Evolutionary conservation across 176 grass and related monocot genomes (phyloP).

Genomic region (Metroxylon sagu): DNA sequence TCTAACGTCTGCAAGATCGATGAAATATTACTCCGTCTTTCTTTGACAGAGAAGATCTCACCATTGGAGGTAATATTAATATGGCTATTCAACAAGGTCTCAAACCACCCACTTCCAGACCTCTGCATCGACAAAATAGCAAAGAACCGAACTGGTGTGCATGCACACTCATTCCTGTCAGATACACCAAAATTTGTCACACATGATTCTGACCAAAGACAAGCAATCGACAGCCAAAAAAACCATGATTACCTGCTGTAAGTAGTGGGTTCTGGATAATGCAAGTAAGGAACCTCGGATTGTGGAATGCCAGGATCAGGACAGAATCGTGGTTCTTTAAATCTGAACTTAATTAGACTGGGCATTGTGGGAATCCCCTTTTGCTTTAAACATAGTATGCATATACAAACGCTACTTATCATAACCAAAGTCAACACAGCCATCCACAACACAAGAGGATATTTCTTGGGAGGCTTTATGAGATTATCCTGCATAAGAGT

Average conservation of each 20-base stretch:
- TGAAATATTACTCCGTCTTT: conserved; percentile 59
- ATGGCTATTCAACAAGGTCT: conserved; percentile 94
- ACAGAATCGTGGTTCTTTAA: conserved; percentile 33
- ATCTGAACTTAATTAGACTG: conserved; percentile 44
- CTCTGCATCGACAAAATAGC: conserved; percentile 98
- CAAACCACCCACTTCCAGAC: conserved; percentile 89
- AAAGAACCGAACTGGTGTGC: conserved; percentile 80
- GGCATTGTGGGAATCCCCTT: conserved; percentile 52
- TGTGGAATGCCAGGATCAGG: conserved; percentile 34
- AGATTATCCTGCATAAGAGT: conserved; percentile 36
- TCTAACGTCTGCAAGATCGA: conserved; percentile 55
- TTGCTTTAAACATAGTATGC: conserved; percentile 62
- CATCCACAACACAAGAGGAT: conserved; percentile 53
- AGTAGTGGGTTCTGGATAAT: conserved; percentile 62
- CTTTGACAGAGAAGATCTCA: conserved; percentile 86
- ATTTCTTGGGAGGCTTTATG: conserved; percentile 51
- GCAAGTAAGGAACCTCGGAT: conserved; percentile 51
- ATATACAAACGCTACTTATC: conserved; percentile 68
- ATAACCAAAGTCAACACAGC: conserved; percentile 53
- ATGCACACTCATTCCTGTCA: conserved; percentile 74
- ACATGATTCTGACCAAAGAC: too few species aligned
- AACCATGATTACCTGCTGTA: conserved; percentile 60
- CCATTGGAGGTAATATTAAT: conserved; percentile 82
- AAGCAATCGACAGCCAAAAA: too few species aligned
- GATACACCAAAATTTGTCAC: conserved; percentile 7